Conservation (phyloP, 768 basidiomycete genomes). For the Serendipita sp. region DNA sequence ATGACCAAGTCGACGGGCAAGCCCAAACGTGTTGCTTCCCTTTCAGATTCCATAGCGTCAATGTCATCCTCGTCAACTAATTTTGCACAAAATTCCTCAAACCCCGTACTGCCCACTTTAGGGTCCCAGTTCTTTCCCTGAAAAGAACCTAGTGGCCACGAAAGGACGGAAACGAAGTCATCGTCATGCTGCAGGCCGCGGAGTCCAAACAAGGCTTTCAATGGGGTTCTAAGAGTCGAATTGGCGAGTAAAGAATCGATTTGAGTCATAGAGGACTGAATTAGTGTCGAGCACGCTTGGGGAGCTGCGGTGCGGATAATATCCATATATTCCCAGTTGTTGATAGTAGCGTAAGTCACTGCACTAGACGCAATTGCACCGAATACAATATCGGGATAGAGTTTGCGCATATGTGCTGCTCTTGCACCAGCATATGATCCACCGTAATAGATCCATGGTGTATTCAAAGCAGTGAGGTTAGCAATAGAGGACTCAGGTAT, state of each 20-base stretch:
- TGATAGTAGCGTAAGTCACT: constrained; percentile 70
- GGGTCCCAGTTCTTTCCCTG: constrained; percentile 85
- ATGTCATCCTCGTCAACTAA: constrained; percentile 31
- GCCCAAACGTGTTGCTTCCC: constrained; percentile 19
- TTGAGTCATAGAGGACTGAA: constrained; percentile 38
- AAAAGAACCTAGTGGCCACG: constrained; percentile 56
- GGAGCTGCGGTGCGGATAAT: constrained; percentile 58
- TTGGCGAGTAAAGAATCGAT: constrained; percentile 47
- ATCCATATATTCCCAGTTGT: constrained; percentile 62
- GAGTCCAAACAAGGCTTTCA: constrained; percentile 71
- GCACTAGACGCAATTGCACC: constrained; percentile 84
- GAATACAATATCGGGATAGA: constrained; percentile 78
- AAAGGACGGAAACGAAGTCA: constrained; percentile 50
- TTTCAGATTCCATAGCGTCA: constrained; percentile 28
- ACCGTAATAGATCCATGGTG: constrained; percentile 89
- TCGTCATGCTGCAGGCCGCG: constrained; percentile 48
- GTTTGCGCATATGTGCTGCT: constrained; percentile 74
- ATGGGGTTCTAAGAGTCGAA: constrained; percentile 27
- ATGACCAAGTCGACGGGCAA: constrained; percentile 38
- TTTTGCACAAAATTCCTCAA: constrained; percentile 51
- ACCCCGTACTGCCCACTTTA: constrained; percentile 37
- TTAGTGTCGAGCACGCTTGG: constrained; percentile 38
- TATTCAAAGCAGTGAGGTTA: constrained; percentile 50
- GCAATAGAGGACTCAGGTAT: constrained; percentile 31
- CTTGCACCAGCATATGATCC: constrained; percentile 89